These are phyloP conservation scores for Takakia lepidozioides DNA, from an alignment of 225 moss, liverwort and hornwort genomes.

Conservation along the genomic window DNA sequence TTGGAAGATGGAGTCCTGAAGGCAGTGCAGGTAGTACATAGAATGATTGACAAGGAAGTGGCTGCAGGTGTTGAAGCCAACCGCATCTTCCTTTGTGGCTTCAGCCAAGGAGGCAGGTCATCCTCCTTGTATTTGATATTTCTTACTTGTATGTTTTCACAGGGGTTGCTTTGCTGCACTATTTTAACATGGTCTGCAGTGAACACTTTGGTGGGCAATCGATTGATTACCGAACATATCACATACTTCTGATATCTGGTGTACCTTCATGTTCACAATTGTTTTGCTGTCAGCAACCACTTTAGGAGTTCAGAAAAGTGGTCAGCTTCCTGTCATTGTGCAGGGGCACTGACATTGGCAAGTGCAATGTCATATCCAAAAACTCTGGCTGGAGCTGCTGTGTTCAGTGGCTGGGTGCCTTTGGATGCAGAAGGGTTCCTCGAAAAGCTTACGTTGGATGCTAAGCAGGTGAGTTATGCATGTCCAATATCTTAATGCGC, in stretches of 20 bases:
- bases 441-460: conserved; percentile 60
- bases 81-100: conserved; percentile 81
- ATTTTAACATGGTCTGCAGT: no score
- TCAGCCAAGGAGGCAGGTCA: conserved; percentile 78
- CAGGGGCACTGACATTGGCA: conserved; percentile 64
- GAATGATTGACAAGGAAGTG: conserved; percentile 88
- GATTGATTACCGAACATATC: no score
- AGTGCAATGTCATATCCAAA: conserved; percentile 57
- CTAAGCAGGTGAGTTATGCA: conserved; percentile 50
- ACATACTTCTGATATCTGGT: no score
- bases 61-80: conserved; percentile 60
- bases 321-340: conserved; percentile 1
- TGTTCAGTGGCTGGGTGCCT: conserved; percentile 53
- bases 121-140: no score
- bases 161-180: no score
- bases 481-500: no score
- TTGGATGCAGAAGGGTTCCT: conserved; percentile 20
- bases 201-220: no score
- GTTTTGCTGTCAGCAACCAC: no score
- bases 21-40: conserved; percentile 69
- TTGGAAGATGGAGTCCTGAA: conserved; percentile 63
- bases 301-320: no score
- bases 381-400: conserved; percentile 59
- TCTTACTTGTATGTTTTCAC: background rate
- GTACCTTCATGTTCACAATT: no score